Evolutionary conservation across 352 stramenopile genomes (phyloP), one percentile per base, ranked within the genome.

Genomic region (Achlya hypogyna): DNA sequence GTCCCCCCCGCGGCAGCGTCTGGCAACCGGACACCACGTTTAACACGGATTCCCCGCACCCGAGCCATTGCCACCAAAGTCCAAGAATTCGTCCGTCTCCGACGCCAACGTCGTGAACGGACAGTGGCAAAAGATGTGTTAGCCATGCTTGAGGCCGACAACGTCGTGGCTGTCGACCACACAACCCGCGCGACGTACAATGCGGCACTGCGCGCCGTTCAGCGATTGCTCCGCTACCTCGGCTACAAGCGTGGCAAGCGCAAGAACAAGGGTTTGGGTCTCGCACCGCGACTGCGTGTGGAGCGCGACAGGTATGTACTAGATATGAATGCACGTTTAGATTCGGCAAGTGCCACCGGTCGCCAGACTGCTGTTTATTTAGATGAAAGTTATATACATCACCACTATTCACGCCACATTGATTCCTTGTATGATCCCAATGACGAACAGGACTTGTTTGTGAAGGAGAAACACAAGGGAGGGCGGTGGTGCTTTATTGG

Each of bases 391-490:
- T 65, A 59, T 38, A 53, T 69, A 6, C 63, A 65, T 28, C 52
- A 69, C 28, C 63, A 65, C 53, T 69, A 62, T 5, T 12, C 29
- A 5, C 51, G 63, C 6, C 51, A 65, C 38, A 20, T 52, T 1
- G 20, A 69, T 27, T 51, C 34, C 22, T 28, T 69, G 63, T 31
- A 56, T 16, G 63, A 69, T 43, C 63, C 63, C n/a, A 69, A 69
- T 34, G 63, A 69, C 53, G 53, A 64, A 29, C 34, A 38, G 29
- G 53, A 69, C 28, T n/a, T 54, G 18, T 16, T 28, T n/a, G 27
- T 53, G 5, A 69, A 69, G 22, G 35, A 16, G 9, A 12, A 2
- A 25, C n/a, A 47, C 27, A 65, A 69, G 43, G 51, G 63, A 6
- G 8, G 32, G 14, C 27, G 63, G 9, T 69, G 67, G n/a, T 69